Percentiles rank a stretch among this genome's conserved stretches.
These are phyloP conservation scores for Carex myosuroides DNA, from an alignment of 176 grass and related monocot genomes.

Conservation along the genomic window DNA sequence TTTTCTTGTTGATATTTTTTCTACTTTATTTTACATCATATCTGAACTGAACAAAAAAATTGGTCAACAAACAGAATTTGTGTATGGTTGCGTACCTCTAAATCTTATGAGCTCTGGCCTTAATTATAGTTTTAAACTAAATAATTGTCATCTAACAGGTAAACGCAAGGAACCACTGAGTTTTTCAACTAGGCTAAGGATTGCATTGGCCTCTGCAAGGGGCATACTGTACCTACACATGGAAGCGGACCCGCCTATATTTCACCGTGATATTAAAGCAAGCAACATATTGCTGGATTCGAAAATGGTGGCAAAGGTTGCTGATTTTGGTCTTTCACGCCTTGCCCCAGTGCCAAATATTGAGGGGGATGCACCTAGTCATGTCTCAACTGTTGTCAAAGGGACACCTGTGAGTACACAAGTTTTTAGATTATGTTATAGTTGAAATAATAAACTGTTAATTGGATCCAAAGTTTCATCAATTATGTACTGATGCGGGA, in stretches of 20 bases:
- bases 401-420: constrained; percentile 72
- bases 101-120: background rate
- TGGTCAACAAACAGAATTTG: background rate
- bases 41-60: background rate
- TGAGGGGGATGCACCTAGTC: constrained; percentile 42
- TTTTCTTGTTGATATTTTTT: constrained; percentile 9
- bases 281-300: constrained; percentile 88
- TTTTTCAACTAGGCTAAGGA: constrained; percentile 57
- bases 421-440: constrained; percentile 1
- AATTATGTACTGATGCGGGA: background rate
- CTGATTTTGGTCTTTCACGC: constrained; percentile 95
- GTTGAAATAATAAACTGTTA: background rate
- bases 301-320: constrained; percentile 70
- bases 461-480: background rate
- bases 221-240: constrained; percentile 92
- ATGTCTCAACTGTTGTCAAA: constrained; percentile 87
- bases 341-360: constrained; percentile 64
- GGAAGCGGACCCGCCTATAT: constrained; percentile 93
- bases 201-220: constrained; percentile 66
- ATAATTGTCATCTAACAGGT: constrained; percentile 23
- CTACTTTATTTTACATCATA: background rate
- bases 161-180: constrained; percentile 37
- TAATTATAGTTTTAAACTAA: background rate
- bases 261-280: constrained; percentile 93
- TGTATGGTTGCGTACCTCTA: background rate